phyloP scores from a whole-genome alignment of 164 flowering plant genomes.

The Umbilicus rupestris region DNA sequence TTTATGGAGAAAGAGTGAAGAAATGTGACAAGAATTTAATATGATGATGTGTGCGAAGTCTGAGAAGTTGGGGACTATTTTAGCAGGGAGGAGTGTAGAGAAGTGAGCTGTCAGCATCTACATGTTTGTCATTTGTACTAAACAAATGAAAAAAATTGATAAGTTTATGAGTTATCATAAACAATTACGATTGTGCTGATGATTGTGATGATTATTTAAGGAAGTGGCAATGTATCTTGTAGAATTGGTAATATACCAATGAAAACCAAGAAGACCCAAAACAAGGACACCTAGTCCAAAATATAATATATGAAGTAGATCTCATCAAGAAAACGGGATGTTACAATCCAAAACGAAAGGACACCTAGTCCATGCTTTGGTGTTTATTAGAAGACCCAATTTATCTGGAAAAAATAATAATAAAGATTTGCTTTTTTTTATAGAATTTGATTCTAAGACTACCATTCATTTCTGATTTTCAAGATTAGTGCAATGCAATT shows the following conservation, averaged over 20 bases:
- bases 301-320: no score
- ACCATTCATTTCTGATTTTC: no score
- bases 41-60: conserved; percentile 1
- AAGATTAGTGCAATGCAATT: no score
- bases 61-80: neutral
- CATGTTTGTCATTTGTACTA: neutral
- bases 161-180: no score
- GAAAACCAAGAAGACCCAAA: no score
- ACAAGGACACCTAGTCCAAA: no score
- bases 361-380: neutral
- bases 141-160: neutral
- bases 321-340: no score
- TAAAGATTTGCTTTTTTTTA: no score
- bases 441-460: no score
- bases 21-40: conserved; percentile 5
- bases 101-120: conserved; percentile 5
- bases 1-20: neutral
- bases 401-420: no score
- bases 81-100: conserved; percentile 1
- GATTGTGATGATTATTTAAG: neutral
- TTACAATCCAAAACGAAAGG: conserved; percentile 4
- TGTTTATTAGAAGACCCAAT: neutral
- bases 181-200: no score
- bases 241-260: no score
- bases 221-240: neutral